A percentile compares a stretch with the other conserved stretches of the same genome.
These are phyloP conservation scores for Phalaenopsis equestris DNA, from an alignment of 106 monocot species.

Conservation along the genomic window DNA sequence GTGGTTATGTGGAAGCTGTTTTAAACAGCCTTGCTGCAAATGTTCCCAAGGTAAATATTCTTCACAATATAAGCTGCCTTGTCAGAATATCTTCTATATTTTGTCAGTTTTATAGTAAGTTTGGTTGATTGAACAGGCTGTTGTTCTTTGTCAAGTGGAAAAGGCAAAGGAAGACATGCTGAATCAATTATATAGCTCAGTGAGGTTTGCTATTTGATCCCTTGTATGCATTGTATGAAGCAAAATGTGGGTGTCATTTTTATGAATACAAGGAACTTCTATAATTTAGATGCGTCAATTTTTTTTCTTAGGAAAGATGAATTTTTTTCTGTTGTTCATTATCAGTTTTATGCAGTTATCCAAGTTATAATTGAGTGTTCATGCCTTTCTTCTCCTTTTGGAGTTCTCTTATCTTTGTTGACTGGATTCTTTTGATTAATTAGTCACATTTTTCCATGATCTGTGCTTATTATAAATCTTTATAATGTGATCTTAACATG, in stretches of 20 bases:
- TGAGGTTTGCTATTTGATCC: slow-evolving; percentile 43
- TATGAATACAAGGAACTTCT: neutral
- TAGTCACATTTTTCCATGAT: neutral
- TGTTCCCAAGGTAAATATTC: slow-evolving; percentile 64
- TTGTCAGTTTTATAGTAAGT: neutral
- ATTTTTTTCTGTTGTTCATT: neutral
- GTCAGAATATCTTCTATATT: neutral
- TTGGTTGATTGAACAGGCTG: slow-evolving; percentile 52
- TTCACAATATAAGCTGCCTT: neutral
- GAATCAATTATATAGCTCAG: slow-evolving; percentile 87
- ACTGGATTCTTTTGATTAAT: neutral
- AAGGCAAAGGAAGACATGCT: slow-evolving; percentile 99
- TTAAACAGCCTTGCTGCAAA: slow-evolving; percentile 98
- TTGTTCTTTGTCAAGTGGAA: slow-evolving; percentile 93
- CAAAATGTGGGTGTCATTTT: slow-evolving; percentile 4
- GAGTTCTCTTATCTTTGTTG: neutral
- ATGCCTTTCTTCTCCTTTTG: neutral
- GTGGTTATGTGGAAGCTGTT: slow-evolving; percentile 98
- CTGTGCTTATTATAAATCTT: neutral
- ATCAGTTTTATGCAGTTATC: slow-evolving; percentile 1
- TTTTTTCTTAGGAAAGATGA: neutral
- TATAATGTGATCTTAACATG: neutral
- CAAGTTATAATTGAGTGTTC: neutral
- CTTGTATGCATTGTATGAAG: neutral
- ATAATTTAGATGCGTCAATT: neutral